Conservation (phyloP, 306 rosid genomes). For the Senna siamea region DNA sequence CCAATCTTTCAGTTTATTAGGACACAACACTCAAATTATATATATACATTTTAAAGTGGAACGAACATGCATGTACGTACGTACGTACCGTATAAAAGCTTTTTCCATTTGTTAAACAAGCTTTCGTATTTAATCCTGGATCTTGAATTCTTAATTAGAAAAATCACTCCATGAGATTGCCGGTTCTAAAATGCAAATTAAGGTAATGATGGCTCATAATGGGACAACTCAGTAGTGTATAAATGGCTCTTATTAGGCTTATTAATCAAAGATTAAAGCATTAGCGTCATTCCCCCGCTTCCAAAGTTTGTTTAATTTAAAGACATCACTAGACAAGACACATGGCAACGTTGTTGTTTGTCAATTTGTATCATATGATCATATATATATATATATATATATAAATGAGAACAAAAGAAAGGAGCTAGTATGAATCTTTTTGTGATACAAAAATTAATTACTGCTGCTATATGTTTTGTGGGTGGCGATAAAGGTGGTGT, state of each 20-base stretch:
- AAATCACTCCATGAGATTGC: constrained; percentile 35
- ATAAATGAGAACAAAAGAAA: constrained; percentile 2
- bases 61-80: not conserved
- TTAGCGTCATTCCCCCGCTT: constrained; percentile 4
- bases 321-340: too few relatives aligned
- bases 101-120: not conserved
- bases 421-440: too few relatives aligned
- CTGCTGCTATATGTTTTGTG: not conserved
- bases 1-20: not conserved
- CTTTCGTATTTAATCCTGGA: constrained; percentile 19
- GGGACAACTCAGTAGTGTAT: constrained; percentile 42
- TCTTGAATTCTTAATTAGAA: constrained; percentile 11
- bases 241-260: constrained; percentile 1
- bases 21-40: too few relatives aligned
- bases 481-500: constrained; percentile 20
- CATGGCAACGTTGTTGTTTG: too few relatives aligned
- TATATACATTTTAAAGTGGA: constrained; percentile 15
- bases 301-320: constrained; percentile 27
- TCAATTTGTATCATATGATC: constrained; percentile 9
- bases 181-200: constrained; percentile 28
- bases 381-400: too few relatives aligned
- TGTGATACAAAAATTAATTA: too few relatives aligned
- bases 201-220: constrained; percentile 43
- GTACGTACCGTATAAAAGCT: not conserved
- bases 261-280: not conserved